phyloP scores from a whole-genome alignment of 2,329 filamentous ascomycete species.

The Sporothrix humicola region DNA sequence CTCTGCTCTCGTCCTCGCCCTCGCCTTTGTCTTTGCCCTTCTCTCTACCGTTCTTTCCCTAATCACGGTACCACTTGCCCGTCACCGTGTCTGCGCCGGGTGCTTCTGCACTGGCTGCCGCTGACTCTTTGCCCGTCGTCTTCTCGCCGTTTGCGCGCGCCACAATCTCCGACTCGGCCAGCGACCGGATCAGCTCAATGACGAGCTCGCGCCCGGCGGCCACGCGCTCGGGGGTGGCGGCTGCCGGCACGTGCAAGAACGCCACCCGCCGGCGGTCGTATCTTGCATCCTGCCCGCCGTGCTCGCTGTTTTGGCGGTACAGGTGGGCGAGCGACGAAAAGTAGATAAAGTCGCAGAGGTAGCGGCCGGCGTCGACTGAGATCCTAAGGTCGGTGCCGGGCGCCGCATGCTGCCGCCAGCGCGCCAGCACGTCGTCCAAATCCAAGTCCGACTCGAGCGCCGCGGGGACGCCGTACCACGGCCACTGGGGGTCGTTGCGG shows the following conservation, averaged over 20 bases:
- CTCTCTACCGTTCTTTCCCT: neutral
- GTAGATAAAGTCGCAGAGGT: constrained; percentile 80
- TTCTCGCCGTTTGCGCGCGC: constrained; percentile 31
- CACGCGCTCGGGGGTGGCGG: constrained; percentile 57
- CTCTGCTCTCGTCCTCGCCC: too few species aligned
- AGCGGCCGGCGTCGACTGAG: constrained; percentile 73
- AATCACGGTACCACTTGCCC: constrained; percentile 36
- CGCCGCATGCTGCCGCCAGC: constrained; percentile 56
- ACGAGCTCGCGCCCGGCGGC: constrained; percentile 57
- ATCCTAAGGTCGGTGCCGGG: constrained; percentile 58
- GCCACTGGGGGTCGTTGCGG: constrained; percentile 53
- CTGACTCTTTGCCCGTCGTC: neutral
- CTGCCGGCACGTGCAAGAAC: constrained; percentile 75
- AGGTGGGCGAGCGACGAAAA: constrained; percentile 69
- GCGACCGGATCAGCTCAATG: constrained; percentile 60
- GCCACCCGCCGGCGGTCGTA: constrained; percentile 56
- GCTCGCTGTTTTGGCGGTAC: constrained; percentile 50
- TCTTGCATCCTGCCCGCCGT: neutral
- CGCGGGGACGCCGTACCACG: constrained; percentile 60
- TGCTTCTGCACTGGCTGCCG: neutral
- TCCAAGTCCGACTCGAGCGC: constrained; percentile 64
- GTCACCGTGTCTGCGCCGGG: constrained; percentile 24
- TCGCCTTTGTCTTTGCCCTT: too few species aligned
- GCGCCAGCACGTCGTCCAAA: constrained; percentile 59
- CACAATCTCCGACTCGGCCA: constrained; percentile 58